Conservation (phyloP, 805 yeast genomes). For the Vanderwaltozyma polyspora region DNA sequence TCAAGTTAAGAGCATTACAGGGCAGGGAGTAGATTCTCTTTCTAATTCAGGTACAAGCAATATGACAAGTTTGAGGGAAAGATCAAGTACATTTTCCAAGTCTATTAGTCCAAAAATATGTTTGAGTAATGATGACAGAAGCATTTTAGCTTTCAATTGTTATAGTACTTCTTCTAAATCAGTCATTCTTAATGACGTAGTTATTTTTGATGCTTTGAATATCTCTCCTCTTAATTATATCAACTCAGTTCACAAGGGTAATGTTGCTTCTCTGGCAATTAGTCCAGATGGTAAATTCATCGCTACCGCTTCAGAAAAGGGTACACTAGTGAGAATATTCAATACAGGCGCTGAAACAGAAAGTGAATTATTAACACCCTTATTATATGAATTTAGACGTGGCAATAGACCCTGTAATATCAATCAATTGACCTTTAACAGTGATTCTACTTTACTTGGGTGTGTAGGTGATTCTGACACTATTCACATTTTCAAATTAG, state of each 20-base stretch:
- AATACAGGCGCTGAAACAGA: slow-evolving; percentile 39
- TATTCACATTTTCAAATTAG: slow-evolving; percentile 72
- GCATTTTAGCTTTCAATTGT: slow-evolving; percentile 24
- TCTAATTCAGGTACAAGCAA: background rate
- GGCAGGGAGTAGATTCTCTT: background rate
- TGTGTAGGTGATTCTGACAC: slow-evolving; percentile 81
- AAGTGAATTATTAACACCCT: slow-evolving; percentile 10
- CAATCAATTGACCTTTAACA: slow-evolving; percentile 55
- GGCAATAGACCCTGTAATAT: slow-evolving; percentile 69
- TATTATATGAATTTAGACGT: slow-evolving; percentile 48
- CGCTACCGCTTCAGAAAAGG: slow-evolving; percentile 61
- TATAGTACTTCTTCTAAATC: slow-evolving; percentile 21
- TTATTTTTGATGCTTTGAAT: slow-evolving; percentile 66
- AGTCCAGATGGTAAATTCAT: slow-evolving; percentile 47
- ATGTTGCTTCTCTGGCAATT: slow-evolving; percentile 29
- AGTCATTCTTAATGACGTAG: slow-evolving; percentile 31
- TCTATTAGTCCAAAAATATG: slow-evolving; percentile 14
- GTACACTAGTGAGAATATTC: slow-evolving; percentile 59
- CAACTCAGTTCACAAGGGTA: slow-evolving; percentile 23
- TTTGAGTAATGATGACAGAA: slow-evolving; percentile 23
- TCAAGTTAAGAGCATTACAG: slow-evolving; percentile 3
- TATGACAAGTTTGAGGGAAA: background rate
- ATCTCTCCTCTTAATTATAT: slow-evolving; percentile 55
- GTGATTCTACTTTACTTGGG: slow-evolving; percentile 51
- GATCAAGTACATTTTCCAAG: background rate